Base-by-base conservation (phyloP, 768 basidiomycete genomes). In the Suillus subluteus region DNA sequence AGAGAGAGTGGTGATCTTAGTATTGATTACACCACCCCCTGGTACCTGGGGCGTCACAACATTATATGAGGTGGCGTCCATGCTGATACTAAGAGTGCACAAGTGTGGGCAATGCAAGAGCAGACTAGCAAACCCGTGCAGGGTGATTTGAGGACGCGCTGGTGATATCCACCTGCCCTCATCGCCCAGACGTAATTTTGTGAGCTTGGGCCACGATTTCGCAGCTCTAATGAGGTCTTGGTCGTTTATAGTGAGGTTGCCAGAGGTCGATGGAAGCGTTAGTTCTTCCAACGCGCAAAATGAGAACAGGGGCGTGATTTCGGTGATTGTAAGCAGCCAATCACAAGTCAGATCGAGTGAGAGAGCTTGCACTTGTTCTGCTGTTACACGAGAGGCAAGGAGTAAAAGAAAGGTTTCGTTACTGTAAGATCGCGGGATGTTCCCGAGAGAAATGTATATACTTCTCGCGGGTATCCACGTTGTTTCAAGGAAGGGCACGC, bases 361-460 rank as follows among this genome's bases (percentile, higher is more conserved):
- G 32, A 56, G 6, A 56, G 21, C 32, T 35, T 56, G 55, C 32
- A 56, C 55, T 56, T 56, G 55, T 35, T 56, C 21, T 18, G 32
- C 21, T n/a, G 21, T 35, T 56, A 35, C 55, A 56, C 32, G 21
- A 21, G 55, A 56, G 21, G 21, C 55, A 21, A 56, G 55, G 32
- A 56, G 55, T 21, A 12, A 35, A 35, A 56, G 32, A n/a, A 56
- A 35, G 63, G 58, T 6, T 69, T 66, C 37, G 84, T 35, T n/a
- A 35, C 21, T 56, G 55, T 12, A 56, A 56, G 55, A 56, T 35
- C 32, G 35, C 21, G 32, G 55, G 12, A 35, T 3, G 55, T 35
- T 35, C 2, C 54, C 30, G 30, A 55, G 54, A 55, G 18, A 32
- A 5, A 55, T 35, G 32, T 2, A n/a, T 35, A 35, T 5, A 6